These are phyloP conservation scores for Fusarium siculi DNA, from an alignment of 2,329 filamentous ascomycete genomes.

Conservation along the genomic window DNA sequence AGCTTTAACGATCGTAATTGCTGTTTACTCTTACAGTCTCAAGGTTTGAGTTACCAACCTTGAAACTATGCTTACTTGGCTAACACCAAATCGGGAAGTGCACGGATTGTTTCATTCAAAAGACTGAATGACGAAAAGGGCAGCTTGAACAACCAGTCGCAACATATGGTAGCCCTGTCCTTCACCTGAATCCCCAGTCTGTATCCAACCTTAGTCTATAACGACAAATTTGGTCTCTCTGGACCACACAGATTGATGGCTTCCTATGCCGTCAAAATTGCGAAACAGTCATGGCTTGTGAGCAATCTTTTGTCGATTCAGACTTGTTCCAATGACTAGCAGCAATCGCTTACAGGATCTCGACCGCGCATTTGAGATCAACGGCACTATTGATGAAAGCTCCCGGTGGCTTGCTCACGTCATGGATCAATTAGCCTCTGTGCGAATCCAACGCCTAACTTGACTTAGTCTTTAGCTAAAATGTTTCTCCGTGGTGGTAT, in stretches of 20 bases:
- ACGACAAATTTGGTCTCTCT: not conserved
- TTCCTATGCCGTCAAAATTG: slow-evolving; percentile 3
- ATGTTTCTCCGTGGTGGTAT: not conserved
- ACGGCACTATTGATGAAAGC: slow-evolving; percentile 10
- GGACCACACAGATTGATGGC: not conserved
- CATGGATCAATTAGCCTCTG: slow-evolving; percentile 4
- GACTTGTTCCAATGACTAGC: not conserved
- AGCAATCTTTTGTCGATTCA: not conserved
- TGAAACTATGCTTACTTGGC: slow-evolving; percentile 31
- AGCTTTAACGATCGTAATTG: not conserved
- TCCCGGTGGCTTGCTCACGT: slow-evolving; percentile 25
- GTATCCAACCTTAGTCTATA: not conserved
- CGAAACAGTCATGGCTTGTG: not conserved
- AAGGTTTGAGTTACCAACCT: slow-evolving; percentile 8
- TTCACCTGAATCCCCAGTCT: no score
- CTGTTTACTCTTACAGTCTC: not conserved
- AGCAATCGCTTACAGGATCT: not conserved
- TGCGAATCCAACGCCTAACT: slow-evolving; percentile 4
- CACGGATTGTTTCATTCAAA: not conserved
- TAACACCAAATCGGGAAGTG: not conserved
- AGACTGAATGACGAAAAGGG: not conserved
- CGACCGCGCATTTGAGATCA: not conserved
- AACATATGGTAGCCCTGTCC: not conserved
- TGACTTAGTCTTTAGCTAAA: not conserved
- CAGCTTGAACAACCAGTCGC: slow-evolving; percentile 1